phyloP scores from a whole-genome alignment of 2,329 filamentous ascomycete genomes.

The Neodidymelliopsis sp. region DNA sequence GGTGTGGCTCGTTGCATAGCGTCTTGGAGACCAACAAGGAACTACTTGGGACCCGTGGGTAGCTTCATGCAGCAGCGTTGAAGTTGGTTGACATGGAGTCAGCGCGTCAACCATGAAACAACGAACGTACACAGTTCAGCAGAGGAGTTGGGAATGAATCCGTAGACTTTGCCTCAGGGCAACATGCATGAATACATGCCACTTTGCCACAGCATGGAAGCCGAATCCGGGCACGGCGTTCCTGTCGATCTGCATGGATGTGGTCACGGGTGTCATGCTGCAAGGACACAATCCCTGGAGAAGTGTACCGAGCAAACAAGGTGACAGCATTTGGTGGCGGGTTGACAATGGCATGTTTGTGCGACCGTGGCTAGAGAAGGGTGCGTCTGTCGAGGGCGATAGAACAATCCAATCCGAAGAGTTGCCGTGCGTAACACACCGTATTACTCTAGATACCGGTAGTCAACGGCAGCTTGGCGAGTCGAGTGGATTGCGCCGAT shows the following conservation, averaged over 20 bases:
- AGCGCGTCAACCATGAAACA: too few relatives aligned
- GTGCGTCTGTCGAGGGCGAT: not conserved
- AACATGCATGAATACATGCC: not conserved
- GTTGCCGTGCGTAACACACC: not conserved
- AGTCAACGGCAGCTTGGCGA: constrained; percentile 3
- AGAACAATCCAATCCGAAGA: not conserved
- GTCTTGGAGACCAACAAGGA: not conserved
- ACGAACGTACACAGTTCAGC: too few relatives aligned
- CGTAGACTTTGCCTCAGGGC: not conserved
- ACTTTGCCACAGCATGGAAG: constrained; percentile 12
- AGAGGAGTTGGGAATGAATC: not conserved
- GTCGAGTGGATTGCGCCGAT: constrained; percentile 10
- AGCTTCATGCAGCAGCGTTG: constrained; percentile 5
- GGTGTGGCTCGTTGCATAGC: not conserved
- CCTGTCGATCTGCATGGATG: constrained; percentile 14
- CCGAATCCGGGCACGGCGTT: not conserved
- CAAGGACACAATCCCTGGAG: not conserved
- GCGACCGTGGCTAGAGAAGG: not conserved
- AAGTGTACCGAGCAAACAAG: not conserved
- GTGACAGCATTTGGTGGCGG: not conserved
- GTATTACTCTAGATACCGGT: not conserved
- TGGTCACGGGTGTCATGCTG: not conserved
- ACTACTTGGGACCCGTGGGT: not conserved
- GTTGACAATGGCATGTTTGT: not conserved
- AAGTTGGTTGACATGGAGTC: not conserved